Percentiles rank a stretch among this genome's conserved stretches.
phyloP scores from a whole-genome alignment of 768 basidiomycete genomes.

The Leccinum uliginosum region DNA sequence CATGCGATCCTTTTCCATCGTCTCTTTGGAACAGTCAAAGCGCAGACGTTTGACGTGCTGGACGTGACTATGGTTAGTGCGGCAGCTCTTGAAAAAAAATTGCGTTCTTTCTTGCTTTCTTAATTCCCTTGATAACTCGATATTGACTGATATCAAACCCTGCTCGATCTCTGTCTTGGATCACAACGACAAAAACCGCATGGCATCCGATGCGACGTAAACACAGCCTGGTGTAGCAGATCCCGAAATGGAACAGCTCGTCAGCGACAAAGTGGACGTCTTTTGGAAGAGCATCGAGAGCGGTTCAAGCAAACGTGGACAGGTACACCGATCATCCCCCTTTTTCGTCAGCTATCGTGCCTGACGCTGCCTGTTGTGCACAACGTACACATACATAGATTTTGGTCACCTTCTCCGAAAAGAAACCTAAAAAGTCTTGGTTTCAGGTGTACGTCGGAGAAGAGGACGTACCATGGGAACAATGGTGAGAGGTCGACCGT shows the following conservation, averaged over 20 bases:
- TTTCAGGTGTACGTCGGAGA: slow-evolving; percentile 66
- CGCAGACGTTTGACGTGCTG: slow-evolving; percentile 71
- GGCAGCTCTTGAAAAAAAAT: too few relatives aligned
- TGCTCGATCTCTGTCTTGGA: not conserved
- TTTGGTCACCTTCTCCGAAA: slow-evolving; percentile 71
- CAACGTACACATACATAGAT: slow-evolving; percentile 38
- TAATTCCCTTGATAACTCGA: not conserved
- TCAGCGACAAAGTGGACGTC: slow-evolving; percentile 70
- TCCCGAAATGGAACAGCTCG: slow-evolving; percentile 61
- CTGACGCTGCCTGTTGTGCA: not conserved
- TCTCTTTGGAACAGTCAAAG: slow-evolving; percentile 74
- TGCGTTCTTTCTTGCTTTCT: not conserved
- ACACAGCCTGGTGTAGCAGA: slow-evolving; percentile 74
- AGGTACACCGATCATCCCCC: slow-evolving; percentile 38
- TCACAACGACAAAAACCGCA: not conserved
- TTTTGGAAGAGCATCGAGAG: slow-evolving; percentile 79
- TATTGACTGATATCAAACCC: not conserved
- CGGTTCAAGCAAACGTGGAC: slow-evolving; percentile 57
- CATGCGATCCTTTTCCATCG: slow-evolving; percentile 83
- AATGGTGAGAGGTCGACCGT: slow-evolving; percentile 49
- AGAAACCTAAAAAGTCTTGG: slow-evolving; percentile 74
- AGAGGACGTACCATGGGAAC: slow-evolving; percentile 85
- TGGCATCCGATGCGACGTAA: not conserved
- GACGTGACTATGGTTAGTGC: slow-evolving; percentile 81
- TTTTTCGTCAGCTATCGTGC: not conserved